These are phyloP conservation scores for Rutstroemia sp. DNA, from an alignment of 2,329 filamentous ascomycete species.

Conservation along the genomic window DNA sequence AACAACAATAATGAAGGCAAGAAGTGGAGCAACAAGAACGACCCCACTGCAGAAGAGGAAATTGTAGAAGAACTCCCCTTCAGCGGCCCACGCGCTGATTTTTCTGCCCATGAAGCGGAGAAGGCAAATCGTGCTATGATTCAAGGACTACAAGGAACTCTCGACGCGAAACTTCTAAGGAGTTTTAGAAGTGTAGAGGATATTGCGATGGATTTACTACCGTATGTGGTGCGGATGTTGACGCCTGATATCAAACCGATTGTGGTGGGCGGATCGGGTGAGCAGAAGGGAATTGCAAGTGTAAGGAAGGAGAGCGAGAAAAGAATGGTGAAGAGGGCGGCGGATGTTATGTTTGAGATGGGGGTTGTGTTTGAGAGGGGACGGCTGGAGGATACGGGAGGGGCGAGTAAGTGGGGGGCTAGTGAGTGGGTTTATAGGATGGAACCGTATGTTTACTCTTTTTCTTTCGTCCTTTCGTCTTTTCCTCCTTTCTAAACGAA, in stretches of 20 bases:
- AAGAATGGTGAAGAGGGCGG: conserved; percentile 69
- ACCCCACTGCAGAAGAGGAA: conserved; percentile 16
- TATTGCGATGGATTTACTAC: conserved; percentile 74
- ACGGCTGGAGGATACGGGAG: conserved; percentile 53
- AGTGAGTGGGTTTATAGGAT: conserved; percentile 80
- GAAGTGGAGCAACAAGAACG: conserved; percentile 31
- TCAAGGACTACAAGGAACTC: conserved; percentile 64
- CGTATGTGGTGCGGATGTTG: conserved; percentile 76
- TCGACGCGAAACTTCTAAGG: conserved; percentile 64
- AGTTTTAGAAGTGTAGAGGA: conserved; percentile 73
- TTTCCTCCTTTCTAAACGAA: too few species aligned
- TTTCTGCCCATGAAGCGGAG: conserved; percentile 68
- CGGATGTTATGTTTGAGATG: conserved; percentile 74
- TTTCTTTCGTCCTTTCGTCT: too few species aligned
- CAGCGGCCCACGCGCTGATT: conserved; percentile 74
- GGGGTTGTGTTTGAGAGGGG: conserved; percentile 76
- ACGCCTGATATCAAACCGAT: conserved; percentile 89
- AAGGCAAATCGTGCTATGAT: conserved; percentile 73
- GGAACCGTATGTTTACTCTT: conserved; percentile 54
- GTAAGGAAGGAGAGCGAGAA: conserved; percentile 85
- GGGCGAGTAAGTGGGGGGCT: conserved; percentile 43
- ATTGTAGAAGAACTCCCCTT: conserved; percentile 56
- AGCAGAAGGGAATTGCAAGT: conserved; percentile 63
- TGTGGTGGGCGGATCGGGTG: conserved; percentile 64
- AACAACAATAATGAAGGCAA: conserved; percentile 33